These are phyloP conservation scores for Fusarium denticulatum DNA, from an alignment of 2,329 filamentous ascomycete species.

Conservation along the genomic window DNA sequence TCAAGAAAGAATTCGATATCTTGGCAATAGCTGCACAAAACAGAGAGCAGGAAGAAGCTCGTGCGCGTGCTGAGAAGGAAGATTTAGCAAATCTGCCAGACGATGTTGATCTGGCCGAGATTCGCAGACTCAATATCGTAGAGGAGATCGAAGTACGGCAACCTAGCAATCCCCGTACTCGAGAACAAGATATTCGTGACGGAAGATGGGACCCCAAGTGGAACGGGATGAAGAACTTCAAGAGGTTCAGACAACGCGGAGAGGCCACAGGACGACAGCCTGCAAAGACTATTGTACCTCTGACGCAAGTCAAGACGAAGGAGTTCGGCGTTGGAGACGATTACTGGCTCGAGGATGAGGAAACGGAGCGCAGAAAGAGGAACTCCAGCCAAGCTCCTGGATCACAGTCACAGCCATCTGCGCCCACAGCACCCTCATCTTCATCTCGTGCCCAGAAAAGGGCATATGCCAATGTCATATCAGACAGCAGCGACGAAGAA, in stretches of 20 bases:
- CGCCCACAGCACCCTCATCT: slow-evolving; percentile 11
- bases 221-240: slow-evolving; percentile 97
- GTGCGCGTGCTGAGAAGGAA: slow-evolving; percentile 63
- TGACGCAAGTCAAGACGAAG: slow-evolving; percentile 77
- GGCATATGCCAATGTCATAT: slow-evolving; percentile 43
- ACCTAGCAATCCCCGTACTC: slow-evolving; percentile 44
- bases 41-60: slow-evolving; percentile 74
- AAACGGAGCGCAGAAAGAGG: slow-evolving; percentile 45
- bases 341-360: slow-evolving; percentile 74
- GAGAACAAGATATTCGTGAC: slow-evolving; percentile 62
- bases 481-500: slow-evolving; percentile 52
- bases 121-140: slow-evolving; percentile 78
- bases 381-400: slow-evolving; percentile 39
- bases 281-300: slow-evolving; percentile 69
- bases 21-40: slow-evolving; percentile 71
- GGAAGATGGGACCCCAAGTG: slow-evolving; percentile 85
- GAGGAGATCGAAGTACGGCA: slow-evolving; percentile 76
- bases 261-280: slow-evolving; percentile 55
- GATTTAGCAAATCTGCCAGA: slow-evolving; percentile 63
- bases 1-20: slow-evolving; percentile 73
- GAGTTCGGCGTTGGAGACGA: slow-evolving; percentile 79
- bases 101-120: slow-evolving; percentile 76
- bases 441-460: slow-evolving; percentile 27
- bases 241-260: slow-evolving; percentile 77
- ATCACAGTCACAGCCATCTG: slow-evolving; percentile 29